Base-by-base conservation (phyloP, 176 grass and related monocot genomes). In the Canna indica region DNA sequence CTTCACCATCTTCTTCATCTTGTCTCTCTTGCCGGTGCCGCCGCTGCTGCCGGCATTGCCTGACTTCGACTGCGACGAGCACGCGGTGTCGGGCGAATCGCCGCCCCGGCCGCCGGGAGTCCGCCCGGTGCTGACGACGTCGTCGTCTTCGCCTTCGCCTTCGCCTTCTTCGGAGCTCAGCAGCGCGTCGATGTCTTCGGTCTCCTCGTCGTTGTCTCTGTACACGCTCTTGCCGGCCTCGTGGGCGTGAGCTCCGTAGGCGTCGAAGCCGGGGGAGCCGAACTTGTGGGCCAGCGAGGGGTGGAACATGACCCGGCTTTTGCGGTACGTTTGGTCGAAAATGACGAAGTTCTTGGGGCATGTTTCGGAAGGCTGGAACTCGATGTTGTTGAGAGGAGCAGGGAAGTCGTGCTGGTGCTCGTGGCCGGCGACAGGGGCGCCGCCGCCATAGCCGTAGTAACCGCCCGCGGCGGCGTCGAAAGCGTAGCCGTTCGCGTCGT, bases 301-400 rank as follows among this genome's bases (percentile, higher is more conserved):
- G 67, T 99, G 94, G 82, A 93, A 99, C 90, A 99, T 93, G 61
- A 99, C 89, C 61, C 86, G 52, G 84, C 84, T 99, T 75, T 75
- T 83, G 84, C 77, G 79, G 47, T 71, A 85, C 5, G 84, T 99
- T 77, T 99, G 94, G 63, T 99, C 89, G 65, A 99, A 99, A 75
- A 99, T 99, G 72, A 99, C 89, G 30, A 90, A 99, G 80, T 99
- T 93, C 86, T 85, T 85, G 32, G 94, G 94, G 80, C 86, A 99
- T 30, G 80, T 88, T 11, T 92, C 94, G 16, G 89, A 85, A 50
- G 89, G 80, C 80, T 99, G 89, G 80, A 99, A 87, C 84, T 99
- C 94, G 0, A 99, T 80, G 71, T 80, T 80, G 31, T 85, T 90
- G 9, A 90, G 73, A 20, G 89, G 94, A 75, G 75, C 84, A 11